Evolutionary conservation across 2,329 filamentous ascomycete species (phyloP), one percentile per base, ranked within the genome.

Genomic region (Talaromyces marneffei): DNA sequence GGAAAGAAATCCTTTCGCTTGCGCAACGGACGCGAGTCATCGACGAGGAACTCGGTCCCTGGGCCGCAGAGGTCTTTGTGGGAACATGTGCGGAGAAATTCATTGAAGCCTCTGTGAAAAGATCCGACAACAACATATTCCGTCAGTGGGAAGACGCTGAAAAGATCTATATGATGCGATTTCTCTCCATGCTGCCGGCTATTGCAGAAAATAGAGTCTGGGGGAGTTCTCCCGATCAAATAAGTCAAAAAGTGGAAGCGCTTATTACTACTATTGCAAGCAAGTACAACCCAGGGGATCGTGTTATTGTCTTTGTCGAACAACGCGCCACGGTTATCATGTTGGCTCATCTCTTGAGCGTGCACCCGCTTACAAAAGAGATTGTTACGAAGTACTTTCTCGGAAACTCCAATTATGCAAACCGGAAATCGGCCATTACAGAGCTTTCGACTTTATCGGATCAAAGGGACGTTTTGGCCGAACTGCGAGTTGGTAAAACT

Each of bases 61-160:
- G 88, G 87, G 87, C 87, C 1, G 82, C 83, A 0, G 86, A 92
- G 54, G 82, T 81, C 55, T 92, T 87, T 68, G 82, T 92, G 25
- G 73, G 74, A 57, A 77, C 76, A 39, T 80, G 81, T 3, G 75
- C 85, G 9, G 71, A 69, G 52, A 73, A 73, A 52, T 68, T 78
- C 10, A 66, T 65, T n/a, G 57, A 56, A 14, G 65, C 63, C 2
- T 57, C 66, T 12, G 50, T 66, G 6, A 64, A 69, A 18, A 59
- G 48, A 74, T 77, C 57, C 57, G 67, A 66, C 46, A 46, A 69
- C 60, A 61, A 70, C 12, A 60, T 69, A 57, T 68, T 78, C n/a
- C 71, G 78, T 23, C 71, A 72, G 0, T 82, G 80, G 76, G 74
- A 77, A 2, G 71, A 75, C 9, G 76, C 78, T 0, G 85, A 88